Base-by-base conservation (phyloP, 495 filamentous ascomycete genomes). In the Penicillium verhagenii region DNA sequence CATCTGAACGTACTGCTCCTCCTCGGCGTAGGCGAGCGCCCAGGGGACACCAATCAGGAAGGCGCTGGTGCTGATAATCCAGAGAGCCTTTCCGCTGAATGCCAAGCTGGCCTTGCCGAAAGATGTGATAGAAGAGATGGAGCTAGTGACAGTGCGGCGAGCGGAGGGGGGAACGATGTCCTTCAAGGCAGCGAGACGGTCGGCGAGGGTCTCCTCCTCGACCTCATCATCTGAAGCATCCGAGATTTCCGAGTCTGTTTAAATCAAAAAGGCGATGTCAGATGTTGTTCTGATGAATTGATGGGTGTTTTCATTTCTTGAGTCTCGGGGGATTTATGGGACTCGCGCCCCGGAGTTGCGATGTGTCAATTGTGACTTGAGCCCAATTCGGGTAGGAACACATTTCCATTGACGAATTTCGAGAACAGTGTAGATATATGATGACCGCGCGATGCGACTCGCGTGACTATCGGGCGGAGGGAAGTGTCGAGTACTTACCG, bases 1-100 rank as follows among this genome's bases (percentile, higher is more conserved):
- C 91, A 94, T 91, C 80, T 96, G 93, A 54, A 90, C 77, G 66
- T 94, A 82, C 79, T 95, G 87, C 80, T 97, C 92, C 74, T 99
- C 94, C 79, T 99, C 95, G 48, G 87, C 84, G 72, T 89, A 91
- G 39, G 92, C 91, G 54, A 99, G 80, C 50, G 91, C 90, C 81
- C 88, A 97, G 23, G 94, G 95, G 46, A 97, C 90, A 67, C 89
- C 91, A 53, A 99, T 72, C 63, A 99, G 73, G 71, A 99, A 82
- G 44, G 88, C 91, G 52, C 85, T 89, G 42, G 92, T 96, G 68
- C 84, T 87, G 20, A 99, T 70, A 31, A 96, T 80, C 89, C 90
- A 99, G 59, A 96, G 74, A 19, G 86, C 81, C 76, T 91, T 94
- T 46, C 93, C 92, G 59, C 82, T 79, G 63, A 90, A 87, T 11